phyloP scores from a whole-genome alignment of 1,284 basidiomycete genomes.

The Papiliotrema nemorosa region DNA sequence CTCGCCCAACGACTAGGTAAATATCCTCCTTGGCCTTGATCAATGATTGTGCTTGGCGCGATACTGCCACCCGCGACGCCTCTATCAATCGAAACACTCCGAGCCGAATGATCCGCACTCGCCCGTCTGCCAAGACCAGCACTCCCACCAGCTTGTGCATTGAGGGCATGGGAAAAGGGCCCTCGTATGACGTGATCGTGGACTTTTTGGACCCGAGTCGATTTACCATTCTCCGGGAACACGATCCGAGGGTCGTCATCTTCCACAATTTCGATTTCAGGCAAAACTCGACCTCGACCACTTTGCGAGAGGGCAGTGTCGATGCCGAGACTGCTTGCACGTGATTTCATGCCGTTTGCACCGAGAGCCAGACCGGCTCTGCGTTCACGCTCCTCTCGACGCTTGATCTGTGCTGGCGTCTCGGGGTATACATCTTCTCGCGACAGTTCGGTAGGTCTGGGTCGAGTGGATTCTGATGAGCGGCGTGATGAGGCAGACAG shows the following conservation, averaged over 20 bases:
- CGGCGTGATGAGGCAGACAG: constrained; percentile 9
- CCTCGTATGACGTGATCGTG: constrained; percentile 36
- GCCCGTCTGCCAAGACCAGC: constrained; percentile 3
- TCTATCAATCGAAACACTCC: not conserved
- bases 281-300: constrained; percentile 29
- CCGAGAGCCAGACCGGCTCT: constrained; percentile 6
- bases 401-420: constrained; percentile 44
- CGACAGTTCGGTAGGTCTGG: constrained; percentile 33
- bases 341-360: not conserved
- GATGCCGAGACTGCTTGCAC: constrained; percentile 15
- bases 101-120: constrained; percentile 1
- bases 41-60: constrained; percentile 20
- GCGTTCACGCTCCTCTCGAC: constrained; percentile 41
- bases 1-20: constrained; percentile 46
- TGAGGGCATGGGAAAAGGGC: constrained; percentile 21
- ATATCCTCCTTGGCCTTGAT: constrained; percentile 42
- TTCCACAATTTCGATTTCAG: constrained; percentile 46
- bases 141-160: constrained; percentile 9
- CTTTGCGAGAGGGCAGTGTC: constrained; percentile 16
- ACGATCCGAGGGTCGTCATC: constrained; percentile 47
- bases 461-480: constrained; percentile 13
- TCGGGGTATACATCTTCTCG: constrained; percentile 43
- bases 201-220: constrained; percentile 32
- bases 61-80: constrained; percentile 1
- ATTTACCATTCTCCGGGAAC: constrained; percentile 30